Conservation (phyloP, 305 asterid genomes). For the Petunia hybrid region DNA sequence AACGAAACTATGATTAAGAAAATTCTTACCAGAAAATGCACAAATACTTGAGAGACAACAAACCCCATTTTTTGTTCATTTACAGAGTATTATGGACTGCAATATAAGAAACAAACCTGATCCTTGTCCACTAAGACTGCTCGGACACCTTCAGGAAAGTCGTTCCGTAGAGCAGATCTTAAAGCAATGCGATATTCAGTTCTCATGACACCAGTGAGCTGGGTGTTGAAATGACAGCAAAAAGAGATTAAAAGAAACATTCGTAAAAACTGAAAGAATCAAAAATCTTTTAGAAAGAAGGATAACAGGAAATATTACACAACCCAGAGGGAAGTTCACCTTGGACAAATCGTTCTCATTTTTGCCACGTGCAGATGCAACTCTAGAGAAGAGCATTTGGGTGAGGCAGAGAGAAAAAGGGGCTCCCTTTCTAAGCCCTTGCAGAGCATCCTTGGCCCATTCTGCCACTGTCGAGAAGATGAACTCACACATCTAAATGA, state of each 20-base stretch:
- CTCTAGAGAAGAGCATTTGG: conserved; percentile 72
- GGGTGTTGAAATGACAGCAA: conserved; percentile 34
- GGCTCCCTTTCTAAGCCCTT: conserved; percentile 90
- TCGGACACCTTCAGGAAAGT: conserved; percentile 94
- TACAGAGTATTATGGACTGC: not conserved
- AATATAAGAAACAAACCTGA: conserved; percentile 66
- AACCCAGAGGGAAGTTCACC: conserved; percentile 46
- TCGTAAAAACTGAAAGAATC: not conserved
- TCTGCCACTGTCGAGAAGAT: conserved; percentile 70
- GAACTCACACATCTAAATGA: not conserved
- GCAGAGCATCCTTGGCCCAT: conserved; percentile 96
- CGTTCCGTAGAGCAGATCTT: conserved; percentile 82
- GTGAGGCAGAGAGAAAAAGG: conserved; percentile 93
- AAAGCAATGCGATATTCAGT: conserved; percentile 84
- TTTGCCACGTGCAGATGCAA: conserved; percentile 74
- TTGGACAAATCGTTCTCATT: conserved; percentile 62
- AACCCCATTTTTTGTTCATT: not conserved
- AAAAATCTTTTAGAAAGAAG: conserved; percentile 27
- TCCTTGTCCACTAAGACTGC: conserved; percentile 97
- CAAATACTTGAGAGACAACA: conserved; percentile 4
- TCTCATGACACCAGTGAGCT: conserved; percentile 94
- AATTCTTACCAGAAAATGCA: not conserved
- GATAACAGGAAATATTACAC: not conserved
- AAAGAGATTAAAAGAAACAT: not conserved
- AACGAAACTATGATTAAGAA: not conserved